phyloP scores from a whole-genome alignment of 1,139 yeast genomes.

The Meyerozyma smithsonii region DNA sequence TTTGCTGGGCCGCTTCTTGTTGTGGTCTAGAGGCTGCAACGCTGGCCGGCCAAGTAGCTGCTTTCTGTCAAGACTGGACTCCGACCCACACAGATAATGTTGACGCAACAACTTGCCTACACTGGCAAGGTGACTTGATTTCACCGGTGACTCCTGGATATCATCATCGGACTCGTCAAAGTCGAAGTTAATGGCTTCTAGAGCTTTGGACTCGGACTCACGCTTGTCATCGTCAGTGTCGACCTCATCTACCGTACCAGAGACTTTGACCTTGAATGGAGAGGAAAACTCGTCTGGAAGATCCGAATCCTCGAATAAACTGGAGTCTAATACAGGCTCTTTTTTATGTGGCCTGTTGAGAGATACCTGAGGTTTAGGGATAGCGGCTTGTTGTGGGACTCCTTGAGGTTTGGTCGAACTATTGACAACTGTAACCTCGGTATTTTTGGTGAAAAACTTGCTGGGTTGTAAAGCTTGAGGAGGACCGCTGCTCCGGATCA shows the following conservation, averaged over 20 bases:
- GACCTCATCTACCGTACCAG: background rate
- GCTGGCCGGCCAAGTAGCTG: background rate
- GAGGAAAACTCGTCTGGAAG: conserved; percentile 32
- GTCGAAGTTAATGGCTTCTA: conserved; percentile 12
- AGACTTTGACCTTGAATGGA: conserved; percentile 13
- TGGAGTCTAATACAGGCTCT: conserved; percentile 13
- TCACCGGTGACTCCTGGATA: conserved; percentile 42
- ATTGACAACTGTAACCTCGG: conserved; percentile 5
- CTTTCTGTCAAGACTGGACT: background rate
- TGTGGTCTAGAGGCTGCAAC: background rate
- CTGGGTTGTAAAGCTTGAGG: conserved; percentile 10
- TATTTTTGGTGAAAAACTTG: conserved; percentile 11
- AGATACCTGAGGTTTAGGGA: background rate
- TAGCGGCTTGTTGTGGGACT: background rate
- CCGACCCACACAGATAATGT: conserved; percentile 2
- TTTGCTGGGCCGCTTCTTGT: background rate
- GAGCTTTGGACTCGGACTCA: background rate
- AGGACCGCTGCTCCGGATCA: background rate
- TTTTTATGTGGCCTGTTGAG: background rate
- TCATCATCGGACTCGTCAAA: conserved; percentile 33
- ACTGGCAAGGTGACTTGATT: conserved; percentile 8
- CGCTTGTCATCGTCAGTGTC: conserved; percentile 5
- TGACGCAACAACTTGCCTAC: conserved; percentile 2
- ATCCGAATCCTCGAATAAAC: conserved; percentile 32
- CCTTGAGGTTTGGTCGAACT: conserved; percentile 3